Evolutionary conservation across 805 yeast genomes (phyloP).

Genomic region (Spathaspora passalidarum): DNA sequence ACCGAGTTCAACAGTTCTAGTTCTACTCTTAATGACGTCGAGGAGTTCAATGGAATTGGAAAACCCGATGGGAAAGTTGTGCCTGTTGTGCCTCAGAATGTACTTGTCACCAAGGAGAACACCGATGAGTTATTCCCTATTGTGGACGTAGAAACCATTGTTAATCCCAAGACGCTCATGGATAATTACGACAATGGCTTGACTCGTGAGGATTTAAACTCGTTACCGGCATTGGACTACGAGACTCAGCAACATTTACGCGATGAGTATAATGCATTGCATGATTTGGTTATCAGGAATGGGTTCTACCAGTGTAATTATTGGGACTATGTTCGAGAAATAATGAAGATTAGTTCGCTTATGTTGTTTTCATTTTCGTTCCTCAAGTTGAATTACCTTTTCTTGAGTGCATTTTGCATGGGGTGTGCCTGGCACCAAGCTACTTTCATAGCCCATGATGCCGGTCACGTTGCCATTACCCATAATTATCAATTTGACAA

Average conservation of each 20-base stretch:
- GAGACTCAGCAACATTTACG: conserved; percentile 60
- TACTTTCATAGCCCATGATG: conserved; percentile 85
- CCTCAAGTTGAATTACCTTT: conserved; percentile 43
- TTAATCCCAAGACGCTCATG: conserved; percentile 54
- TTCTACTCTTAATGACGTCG: not conserved
- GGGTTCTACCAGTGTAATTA: conserved; percentile 75
- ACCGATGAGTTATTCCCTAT: conserved; percentile 33
- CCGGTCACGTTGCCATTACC: conserved; percentile 82
- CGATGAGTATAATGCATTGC: conserved; percentile 58
- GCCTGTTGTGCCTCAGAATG: conserved; percentile 54
- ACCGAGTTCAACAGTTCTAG: conserved; percentile 8
- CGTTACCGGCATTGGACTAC: conserved; percentile 64
- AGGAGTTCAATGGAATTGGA: conserved; percentile 6
- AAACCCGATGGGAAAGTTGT: conserved; percentile 39
- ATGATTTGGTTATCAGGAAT: conserved; percentile 47
- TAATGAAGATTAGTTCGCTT: conserved; percentile 54
- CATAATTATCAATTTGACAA: conserved; percentile 79
- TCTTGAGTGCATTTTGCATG: conserved; percentile 58
- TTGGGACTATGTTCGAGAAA: conserved; percentile 68
- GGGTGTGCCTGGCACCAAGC: conserved; percentile 89
- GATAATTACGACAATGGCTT: conserved; percentile 57
- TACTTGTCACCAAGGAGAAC: conserved; percentile 37
- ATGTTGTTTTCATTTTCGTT: conserved; percentile 49
- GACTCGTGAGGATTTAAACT: conserved; percentile 52
- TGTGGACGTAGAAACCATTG: conserved; percentile 24